Evolutionary conservation across 2,329 filamentous ascomycete genomes (phyloP).

Genomic region (Beauveria sp.): DNA sequence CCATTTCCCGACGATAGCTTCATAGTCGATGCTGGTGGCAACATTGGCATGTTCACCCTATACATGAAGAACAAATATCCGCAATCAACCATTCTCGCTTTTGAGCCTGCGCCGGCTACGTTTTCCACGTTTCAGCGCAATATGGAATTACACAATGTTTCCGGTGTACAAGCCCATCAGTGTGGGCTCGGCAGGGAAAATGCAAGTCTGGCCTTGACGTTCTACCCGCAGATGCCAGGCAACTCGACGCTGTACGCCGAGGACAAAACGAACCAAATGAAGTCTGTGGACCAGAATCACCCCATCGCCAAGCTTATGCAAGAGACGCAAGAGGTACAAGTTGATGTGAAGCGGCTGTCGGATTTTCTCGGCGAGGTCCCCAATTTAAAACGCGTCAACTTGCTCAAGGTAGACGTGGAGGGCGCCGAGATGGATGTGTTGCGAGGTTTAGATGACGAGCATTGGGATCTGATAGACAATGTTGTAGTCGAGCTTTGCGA

Average conservation of each 20-base stretch:
- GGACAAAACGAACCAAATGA: slow-evolving; percentile 12
- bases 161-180: slow-evolving; percentile 11
- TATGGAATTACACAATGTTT: slow-evolving; percentile 13
- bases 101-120: slow-evolving; percentile 19
- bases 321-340: slow-evolving; percentile 9
- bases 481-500: slow-evolving; percentile 18
- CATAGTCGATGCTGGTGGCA: slow-evolving; percentile 19
- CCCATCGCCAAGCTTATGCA: slow-evolving; percentile 5
- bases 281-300: neutral
- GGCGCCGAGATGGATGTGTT: slow-evolving; percentile 19
- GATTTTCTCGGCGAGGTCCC: slow-evolving; percentile 11
- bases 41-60: slow-evolving; percentile 20
- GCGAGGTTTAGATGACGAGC: slow-evolving; percentile 16
- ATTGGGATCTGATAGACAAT: slow-evolving; percentile 17
- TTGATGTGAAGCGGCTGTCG: slow-evolving; percentile 15
- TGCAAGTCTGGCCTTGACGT: slow-evolving; percentile 13
- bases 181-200: slow-evolving; percentile 12
- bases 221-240: slow-evolving; percentile 16
- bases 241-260: slow-evolving; percentile 17
- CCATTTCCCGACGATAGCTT: slow-evolving; percentile 12
- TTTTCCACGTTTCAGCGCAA: slow-evolving; percentile 16
- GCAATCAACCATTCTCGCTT: slow-evolving; percentile 17
- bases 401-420: slow-evolving; percentile 23
- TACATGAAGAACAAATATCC: slow-evolving; percentile 21
- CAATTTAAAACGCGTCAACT: slow-evolving; percentile 16